A percentile compares a stretch with the other conserved stretches of the same genome.
Conservation (phyloP, 2,329 filamentous ascomycete genomes). For the Colletotrichum truncatum region DNA sequence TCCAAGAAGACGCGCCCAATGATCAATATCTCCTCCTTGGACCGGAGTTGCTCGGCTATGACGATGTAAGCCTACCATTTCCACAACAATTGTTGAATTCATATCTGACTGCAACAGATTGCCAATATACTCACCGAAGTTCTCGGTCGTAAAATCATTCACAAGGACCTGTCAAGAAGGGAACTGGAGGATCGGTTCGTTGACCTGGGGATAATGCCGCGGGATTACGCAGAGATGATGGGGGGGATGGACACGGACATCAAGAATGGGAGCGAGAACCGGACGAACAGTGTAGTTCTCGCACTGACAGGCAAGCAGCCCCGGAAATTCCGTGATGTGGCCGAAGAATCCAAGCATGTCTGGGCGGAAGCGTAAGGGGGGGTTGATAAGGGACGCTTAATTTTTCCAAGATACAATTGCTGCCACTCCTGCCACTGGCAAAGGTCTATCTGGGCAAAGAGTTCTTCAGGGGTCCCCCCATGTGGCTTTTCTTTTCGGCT, state of each 20-base stretch:
- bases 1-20: constrained; percentile 47
- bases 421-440: background rate
- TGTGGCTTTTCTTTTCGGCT: background rate
- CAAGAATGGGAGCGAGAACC: constrained; percentile 45
- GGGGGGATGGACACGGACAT: constrained; percentile 43
- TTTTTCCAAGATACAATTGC: background rate
- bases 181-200: constrained; percentile 37
- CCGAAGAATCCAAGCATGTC: background rate
- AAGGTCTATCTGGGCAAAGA: background rate
- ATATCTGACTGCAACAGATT: constrained; percentile 31
- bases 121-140: constrained; percentile 43
- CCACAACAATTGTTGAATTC: background rate
- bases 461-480: background rate
- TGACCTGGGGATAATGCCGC: constrained; percentile 39
- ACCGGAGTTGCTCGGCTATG: constrained; percentile 46
- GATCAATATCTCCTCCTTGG: constrained; percentile 49
- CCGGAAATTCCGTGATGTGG: constrained; percentile 25
- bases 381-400: background rate
- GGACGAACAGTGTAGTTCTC: constrained; percentile 43
- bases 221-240: constrained; percentile 43
- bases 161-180: constrained; percentile 41
- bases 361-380: constrained; percentile 1
- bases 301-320: constrained; percentile 44
- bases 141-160: constrained; percentile 42
- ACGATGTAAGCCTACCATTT: constrained; percentile 36